Conservation (phyloP, 1,139 yeast species). For the Yamadazyma atlantica region DNA sequence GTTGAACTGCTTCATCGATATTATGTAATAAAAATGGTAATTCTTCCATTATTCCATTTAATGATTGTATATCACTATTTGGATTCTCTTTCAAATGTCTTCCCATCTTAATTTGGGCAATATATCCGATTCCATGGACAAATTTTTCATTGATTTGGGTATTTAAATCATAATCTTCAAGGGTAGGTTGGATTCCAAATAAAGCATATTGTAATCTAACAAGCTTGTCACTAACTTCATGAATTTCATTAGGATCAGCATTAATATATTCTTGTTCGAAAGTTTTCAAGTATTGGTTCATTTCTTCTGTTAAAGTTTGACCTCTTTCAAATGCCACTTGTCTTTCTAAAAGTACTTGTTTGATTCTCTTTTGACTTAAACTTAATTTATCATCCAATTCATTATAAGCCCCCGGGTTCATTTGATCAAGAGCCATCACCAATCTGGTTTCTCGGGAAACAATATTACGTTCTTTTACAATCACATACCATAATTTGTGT, state of each 20-base stretch:
- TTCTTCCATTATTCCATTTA: slow-evolving; percentile 42
- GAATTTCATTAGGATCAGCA: slow-evolving; percentile 57
- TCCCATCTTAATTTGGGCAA: slow-evolving; percentile 65
- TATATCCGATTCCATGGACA: slow-evolving; percentile 63
- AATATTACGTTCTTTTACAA: slow-evolving; percentile 79
- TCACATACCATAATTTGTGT: slow-evolving; percentile 86
- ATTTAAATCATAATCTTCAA: slow-evolving; percentile 38
- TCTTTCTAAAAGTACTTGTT: slow-evolving; percentile 86
- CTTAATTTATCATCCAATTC: slow-evolving; percentile 36
- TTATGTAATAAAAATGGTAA: slow-evolving; percentile 45
- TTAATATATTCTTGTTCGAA: slow-evolving; percentile 60
- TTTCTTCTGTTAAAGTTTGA: slow-evolving; percentile 44
- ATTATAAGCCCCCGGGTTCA: slow-evolving; percentile 25
- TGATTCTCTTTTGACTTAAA: slow-evolving; percentile 58
- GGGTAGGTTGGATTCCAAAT: slow-evolving; percentile 66
- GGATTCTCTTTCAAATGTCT: slow-evolving; percentile 24
- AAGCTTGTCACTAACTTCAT: slow-evolving; percentile 63
- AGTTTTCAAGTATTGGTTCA: slow-evolving; percentile 50
- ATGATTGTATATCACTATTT: slow-evolving; percentile 24
- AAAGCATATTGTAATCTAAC: slow-evolving; percentile 78
- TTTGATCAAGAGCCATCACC: slow-evolving; percentile 29
- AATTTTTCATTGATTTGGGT: slow-evolving; percentile 58
- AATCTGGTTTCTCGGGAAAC: slow-evolving; percentile 71
- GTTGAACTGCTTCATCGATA: slow-evolving; percentile 53
- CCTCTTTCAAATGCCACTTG: slow-evolving; percentile 70